Conservation (phyloP, 1,139 yeast species). For the Scheffersomyces illinoinensis region DNA sequence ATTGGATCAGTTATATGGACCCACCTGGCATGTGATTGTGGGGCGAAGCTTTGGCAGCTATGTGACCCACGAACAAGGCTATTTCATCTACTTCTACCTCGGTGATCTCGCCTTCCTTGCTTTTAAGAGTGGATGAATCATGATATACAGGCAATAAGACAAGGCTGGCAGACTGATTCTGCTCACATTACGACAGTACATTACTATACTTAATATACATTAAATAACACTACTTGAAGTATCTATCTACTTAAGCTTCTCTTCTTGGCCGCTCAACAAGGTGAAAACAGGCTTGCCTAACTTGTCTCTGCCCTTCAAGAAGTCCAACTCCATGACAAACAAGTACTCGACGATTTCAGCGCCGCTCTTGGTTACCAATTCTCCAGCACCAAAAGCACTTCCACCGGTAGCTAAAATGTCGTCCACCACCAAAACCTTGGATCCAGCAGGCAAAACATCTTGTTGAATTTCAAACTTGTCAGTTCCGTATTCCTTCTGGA, state of each 20-base stretch:
- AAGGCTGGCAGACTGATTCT: not conserved
- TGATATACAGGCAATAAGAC: not conserved
- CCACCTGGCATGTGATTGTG: conserved; percentile 94
- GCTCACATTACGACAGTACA: conserved; percentile 6
- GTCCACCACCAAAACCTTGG: conserved; percentile 84
- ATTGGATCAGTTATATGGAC: conserved; percentile 60
- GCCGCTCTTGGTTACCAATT: conserved; percentile 57
- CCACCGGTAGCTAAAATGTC: conserved; percentile 99
- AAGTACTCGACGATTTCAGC: conserved; percentile 75
- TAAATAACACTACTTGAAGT: conserved; percentile 14
- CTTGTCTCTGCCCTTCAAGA: conserved; percentile 90
- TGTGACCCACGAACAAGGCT: conserved; percentile 87
- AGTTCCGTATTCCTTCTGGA: conserved; percentile 87
- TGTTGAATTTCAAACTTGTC: conserved; percentile 89
- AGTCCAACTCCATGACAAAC: conserved; percentile 91
- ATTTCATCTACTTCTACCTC: conserved; percentile 80
- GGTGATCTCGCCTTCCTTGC: conserved; percentile 79
- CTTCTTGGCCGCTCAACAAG: conserved; percentile 79
- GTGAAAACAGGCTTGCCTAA: conserved; percentile 86
- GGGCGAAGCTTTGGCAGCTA: conserved; percentile 93
- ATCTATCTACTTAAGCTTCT: conserved; percentile 28
- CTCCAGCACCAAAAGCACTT: conserved; percentile 92
- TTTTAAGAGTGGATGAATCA: conserved; percentile 64
- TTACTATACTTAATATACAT: conserved; percentile 14
- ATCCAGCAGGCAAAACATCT: conserved; percentile 76